These are phyloP conservation scores for Talaromyces sp. DNA, from an alignment of 2,329 filamentous ascomycete species.

Conservation along the genomic window DNA sequence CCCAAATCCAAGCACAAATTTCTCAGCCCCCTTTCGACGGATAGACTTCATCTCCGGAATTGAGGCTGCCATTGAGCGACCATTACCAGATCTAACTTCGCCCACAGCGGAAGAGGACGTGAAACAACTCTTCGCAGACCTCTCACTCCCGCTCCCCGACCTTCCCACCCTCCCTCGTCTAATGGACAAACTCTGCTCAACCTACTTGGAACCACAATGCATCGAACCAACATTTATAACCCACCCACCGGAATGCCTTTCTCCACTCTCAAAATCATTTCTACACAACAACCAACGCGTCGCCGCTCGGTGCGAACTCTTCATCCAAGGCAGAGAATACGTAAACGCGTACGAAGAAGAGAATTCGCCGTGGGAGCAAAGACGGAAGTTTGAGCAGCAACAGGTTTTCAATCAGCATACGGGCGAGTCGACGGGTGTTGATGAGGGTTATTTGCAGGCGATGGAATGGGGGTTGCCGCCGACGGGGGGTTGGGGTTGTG, in stretches of 20 bases:
- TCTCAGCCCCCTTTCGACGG: slow-evolving; percentile 57
- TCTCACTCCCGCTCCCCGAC: slow-evolving; percentile 49
- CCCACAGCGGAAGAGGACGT: slow-evolving; percentile 59
- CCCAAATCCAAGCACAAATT: slow-evolving; percentile 52
- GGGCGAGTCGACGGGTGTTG: slow-evolving; percentile 52
- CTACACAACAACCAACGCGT: slow-evolving; percentile 65
- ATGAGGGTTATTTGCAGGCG: slow-evolving; percentile 80
- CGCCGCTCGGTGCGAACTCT: slow-evolving; percentile 80
- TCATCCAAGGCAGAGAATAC: slow-evolving; percentile 74
- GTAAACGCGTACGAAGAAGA: slow-evolving; percentile 99
- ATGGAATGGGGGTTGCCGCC: slow-evolving; percentile 89
- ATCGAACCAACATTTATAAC: slow-evolving; percentile 75
- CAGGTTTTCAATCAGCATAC: slow-evolving; percentile 47
- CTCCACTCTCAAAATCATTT: slow-evolving; percentile 86
- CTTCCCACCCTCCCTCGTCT: slow-evolving; percentile 63
- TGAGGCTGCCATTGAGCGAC: slow-evolving; percentile 62
- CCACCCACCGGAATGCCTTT: slow-evolving; percentile 85
- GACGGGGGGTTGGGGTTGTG: slow-evolving; percentile 95
- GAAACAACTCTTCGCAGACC: slow-evolving; percentile 51
- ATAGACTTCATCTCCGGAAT: slow-evolving; percentile 81
- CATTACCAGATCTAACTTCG: slow-evolving; percentile 61
- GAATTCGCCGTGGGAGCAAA: slow-evolving; percentile 84
- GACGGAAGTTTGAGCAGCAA: slow-evolving; percentile 72
- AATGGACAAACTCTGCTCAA: slow-evolving; percentile 73
- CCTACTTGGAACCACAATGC: slow-evolving; percentile 76